Conservation (phyloP, 2,329 filamentous ascomycete species). For the Pseudocercospora fijiensis region DNA sequence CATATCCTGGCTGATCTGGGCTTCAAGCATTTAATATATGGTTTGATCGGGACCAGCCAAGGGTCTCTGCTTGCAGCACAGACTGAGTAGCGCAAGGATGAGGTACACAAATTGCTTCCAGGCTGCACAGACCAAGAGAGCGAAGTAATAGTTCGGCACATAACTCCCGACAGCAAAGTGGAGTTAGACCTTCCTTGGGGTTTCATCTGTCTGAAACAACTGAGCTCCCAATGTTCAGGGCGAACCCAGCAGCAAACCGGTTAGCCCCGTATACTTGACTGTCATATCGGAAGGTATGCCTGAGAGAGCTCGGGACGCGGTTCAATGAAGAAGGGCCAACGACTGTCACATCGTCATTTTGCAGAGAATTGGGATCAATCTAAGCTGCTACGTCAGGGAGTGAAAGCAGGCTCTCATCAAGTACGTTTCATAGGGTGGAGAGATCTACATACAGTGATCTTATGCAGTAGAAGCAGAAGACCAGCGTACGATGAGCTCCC, state of each 20-base stretch:
- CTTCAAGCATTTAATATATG: not conserved
- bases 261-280: not conserved
- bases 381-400: not conserved
- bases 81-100: slow-evolving; percentile 7
- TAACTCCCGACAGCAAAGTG: not conserved
- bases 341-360: slow-evolving; percentile 1
- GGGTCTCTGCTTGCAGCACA: slow-evolving; percentile 7
- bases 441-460: slow-evolving; percentile 2
- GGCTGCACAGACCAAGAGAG: slow-evolving; percentile 3
- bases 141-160: not conserved
- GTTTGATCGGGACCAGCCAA: slow-evolving; percentile 5
- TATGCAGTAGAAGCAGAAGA: not conserved
- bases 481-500: not conserved
- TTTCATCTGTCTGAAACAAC: slow-evolving; percentile 11
- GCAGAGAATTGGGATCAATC: not conserved
- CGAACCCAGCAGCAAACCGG: not conserved
- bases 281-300: slow-evolving; percentile 4
- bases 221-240: not conserved
- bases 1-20: slow-evolving; percentile 7
- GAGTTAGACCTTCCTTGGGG: not conserved
- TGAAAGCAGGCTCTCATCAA: not conserved
- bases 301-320: not conserved
- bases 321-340: not conserved
- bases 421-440: slow-evolving; percentile 2
- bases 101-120: slow-evolving; percentile 9